Percentiles rank a stretch among this genome's conserved stretches.
Conservation (phyloP, 352 stramenopile species). For the Globisporangium yorkense region DNA sequence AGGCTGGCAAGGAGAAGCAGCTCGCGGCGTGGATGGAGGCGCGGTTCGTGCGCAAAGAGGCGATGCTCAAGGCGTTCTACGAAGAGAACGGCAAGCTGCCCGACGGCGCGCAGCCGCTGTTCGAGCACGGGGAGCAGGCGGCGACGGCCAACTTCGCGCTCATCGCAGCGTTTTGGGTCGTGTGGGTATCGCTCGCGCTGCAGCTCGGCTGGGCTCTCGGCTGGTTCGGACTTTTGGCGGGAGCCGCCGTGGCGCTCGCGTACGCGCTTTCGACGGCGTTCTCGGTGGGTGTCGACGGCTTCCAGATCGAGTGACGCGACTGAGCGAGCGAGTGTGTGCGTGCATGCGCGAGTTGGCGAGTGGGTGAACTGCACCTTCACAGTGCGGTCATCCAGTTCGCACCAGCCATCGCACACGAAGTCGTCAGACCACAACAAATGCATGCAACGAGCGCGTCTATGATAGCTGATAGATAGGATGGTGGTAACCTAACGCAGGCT, state of each 20-base stretch:
- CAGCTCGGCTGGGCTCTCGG: constrained; percentile 23
- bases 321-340: neutral
- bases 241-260: constrained; percentile 15
- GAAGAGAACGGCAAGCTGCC: constrained; percentile 47
- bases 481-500: neutral
- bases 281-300: constrained; percentile 42
- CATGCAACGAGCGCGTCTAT: neutral
- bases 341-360: neutral
- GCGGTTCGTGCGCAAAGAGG: constrained; percentile 65
- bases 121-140: constrained; percentile 19
- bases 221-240: constrained; percentile 20
- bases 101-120: constrained; percentile 33
- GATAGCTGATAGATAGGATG: neutral
- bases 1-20: constrained; percentile 26
- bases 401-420: too few species aligned
- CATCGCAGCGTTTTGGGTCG: constrained; percentile 53
- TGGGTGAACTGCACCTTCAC: neutral
- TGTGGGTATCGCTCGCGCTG: constrained; percentile 23
- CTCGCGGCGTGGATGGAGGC: constrained; percentile 58
- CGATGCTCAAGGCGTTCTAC: constrained; percentile 57
- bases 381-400: too few species aligned
- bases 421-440: too few species aligned
- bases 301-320: constrained; percentile 17
- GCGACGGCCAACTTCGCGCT: constrained; percentile 20
- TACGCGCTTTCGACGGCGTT: constrained; percentile 33